Percentiles rank a stretch among this genome's conserved stretches.
phyloP scores from a whole-genome alignment of 1,284 basidiomycete genomes.

The Rhodotorula sp. region DNA sequence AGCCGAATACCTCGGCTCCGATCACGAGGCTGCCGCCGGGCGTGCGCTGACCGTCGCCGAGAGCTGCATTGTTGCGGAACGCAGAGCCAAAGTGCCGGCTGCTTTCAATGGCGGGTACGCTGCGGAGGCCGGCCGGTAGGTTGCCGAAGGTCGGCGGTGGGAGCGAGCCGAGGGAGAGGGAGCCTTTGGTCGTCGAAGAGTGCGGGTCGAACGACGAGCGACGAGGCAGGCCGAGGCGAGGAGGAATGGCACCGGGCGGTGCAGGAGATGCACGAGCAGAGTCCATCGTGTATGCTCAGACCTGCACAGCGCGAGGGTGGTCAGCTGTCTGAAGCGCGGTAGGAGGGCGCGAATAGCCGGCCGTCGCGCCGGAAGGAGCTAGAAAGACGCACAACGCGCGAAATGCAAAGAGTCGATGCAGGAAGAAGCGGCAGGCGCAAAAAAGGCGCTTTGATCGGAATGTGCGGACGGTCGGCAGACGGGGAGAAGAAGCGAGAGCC shows the following conservation, averaged over 20 bases:
- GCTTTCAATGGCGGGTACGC: conserved; percentile 42
- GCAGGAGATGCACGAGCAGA: no score
- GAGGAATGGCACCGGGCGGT: conserved; percentile 7
- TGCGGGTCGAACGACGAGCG: conserved; percentile 40
- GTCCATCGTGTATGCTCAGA: no score
- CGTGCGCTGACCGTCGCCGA: conserved; percentile 33
- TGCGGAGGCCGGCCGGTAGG: conserved; percentile 40
- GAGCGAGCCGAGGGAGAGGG: conserved; percentile 40
- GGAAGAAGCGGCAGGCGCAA: no score
- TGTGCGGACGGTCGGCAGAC: no score
- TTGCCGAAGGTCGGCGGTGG: conserved; percentile 41
- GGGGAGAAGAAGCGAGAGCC: no score
- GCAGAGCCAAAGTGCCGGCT: conserved; percentile 16
- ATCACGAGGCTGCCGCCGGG: conserved; percentile 39
- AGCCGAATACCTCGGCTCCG: conserved; percentile 41
- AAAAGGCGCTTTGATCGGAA: no score
- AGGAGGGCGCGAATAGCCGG: no score
- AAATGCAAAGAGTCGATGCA: no score
- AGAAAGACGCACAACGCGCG: no score
- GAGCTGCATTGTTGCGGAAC: conserved; percentile 18
- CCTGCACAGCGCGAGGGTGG: no score
- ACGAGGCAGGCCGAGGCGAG: conserved; percentile 29
- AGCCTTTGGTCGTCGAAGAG: conserved; percentile 25
- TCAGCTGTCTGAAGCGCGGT: no score
- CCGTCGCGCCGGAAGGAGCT: no score